Evolutionary conservation across 306 rosid genomes (phyloP), one percentile per base, ranked within the genome.

Genomic region (Fragaria nilgerrensis): DNA sequence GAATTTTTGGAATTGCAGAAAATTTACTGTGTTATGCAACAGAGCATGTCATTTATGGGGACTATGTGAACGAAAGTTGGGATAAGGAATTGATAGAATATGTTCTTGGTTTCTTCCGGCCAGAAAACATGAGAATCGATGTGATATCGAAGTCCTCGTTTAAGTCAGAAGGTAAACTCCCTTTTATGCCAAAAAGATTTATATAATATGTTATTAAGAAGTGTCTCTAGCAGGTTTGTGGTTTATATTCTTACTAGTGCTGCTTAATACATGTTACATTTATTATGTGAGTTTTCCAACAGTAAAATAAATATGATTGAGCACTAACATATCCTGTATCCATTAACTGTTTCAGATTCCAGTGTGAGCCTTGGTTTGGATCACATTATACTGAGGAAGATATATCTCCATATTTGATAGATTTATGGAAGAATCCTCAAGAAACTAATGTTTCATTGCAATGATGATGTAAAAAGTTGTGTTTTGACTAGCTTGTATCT

Each of bases 111-210:
- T 92, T 90, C 86, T 89, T 94, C 50, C 75, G 86, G 65, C 98
- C 98, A 19, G 95, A 94, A 78, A 90, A 94, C 87, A 94, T 94
- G 98, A 89, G 98, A 82, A 65, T 92, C 72, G 98, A 92, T 79
- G 89, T 87, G 75, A 80, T 92, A 47, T 92, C 98, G 48, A 92
- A 92, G 87, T 83, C 87, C 75, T 82, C 81, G 74, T 82, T 50
- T 9, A 86, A 79, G 64, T 81, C 88, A 36, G 85, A 88, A 86
- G 95, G 98, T 92, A 78, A 70, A 23, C 23, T 50, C 71, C 37
- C 68, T 66, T 49, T 5, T 53, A 53, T 52, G 58, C 22, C 58
- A 52, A 32, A 4, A 39, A 9, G 34, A 4, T 44, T 44, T 44
- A 44, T 44, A 43, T 43, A 44, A 11, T 44, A 8, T 7, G 47